Evolutionary conservation across 2,329 filamentous ascomycete species (phyloP).

Genomic region (Rhynchosporium secalis): DNA sequence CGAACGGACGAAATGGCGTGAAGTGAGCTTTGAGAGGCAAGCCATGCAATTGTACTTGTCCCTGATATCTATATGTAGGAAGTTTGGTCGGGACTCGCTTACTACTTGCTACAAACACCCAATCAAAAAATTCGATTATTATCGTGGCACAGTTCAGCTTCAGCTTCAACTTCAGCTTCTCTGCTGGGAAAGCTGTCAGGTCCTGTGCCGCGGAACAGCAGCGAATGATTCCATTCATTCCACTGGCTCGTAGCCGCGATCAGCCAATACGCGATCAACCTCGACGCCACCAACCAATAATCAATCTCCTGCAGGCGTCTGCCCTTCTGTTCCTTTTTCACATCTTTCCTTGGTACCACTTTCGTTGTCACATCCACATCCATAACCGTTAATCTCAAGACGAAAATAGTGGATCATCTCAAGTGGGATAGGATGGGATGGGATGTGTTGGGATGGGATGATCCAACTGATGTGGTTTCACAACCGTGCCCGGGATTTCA

Average conservation of each 20-base stretch:
- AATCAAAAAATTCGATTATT: neutral
- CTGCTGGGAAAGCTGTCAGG: neutral
- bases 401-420: neutral
- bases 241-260: slow-evolving; percentile 10
- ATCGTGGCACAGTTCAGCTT: slow-evolving; percentile 5
- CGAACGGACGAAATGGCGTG: too few species aligned
- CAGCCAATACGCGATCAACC: slow-evolving; percentile 4
- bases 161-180: neutral
- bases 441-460: too few species aligned
- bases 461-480: neutral
- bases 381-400: too few species aligned
- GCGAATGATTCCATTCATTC: neutral
- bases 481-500: slow-evolving; percentile 1
- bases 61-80: neutral
- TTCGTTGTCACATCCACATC: too few species aligned
- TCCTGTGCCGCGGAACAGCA: neutral
- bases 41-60: too few species aligned
- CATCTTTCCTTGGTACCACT: neutral
- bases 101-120: too few species aligned
- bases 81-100: too few species aligned
- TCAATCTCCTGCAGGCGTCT: neutral
- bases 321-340: neutral
- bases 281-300: slow-evolving; percentile 9
- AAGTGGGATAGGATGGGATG: neutral
- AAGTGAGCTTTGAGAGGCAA: too few species aligned